Evolutionary conservation across 352 stramenopile species (phyloP).

Genomic region (Pythium insidiosum): DNA sequence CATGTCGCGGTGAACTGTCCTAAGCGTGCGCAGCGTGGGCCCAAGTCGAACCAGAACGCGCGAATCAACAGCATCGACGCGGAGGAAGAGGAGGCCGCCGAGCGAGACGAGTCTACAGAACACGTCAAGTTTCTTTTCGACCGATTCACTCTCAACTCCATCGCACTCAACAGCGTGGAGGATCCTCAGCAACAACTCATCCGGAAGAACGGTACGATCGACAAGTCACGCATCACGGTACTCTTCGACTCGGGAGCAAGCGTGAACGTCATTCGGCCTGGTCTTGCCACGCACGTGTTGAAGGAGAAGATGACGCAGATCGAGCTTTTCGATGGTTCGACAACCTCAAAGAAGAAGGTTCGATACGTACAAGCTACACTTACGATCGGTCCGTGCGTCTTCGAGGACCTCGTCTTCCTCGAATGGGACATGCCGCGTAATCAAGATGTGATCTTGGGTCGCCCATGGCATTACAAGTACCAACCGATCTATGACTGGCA

Average conservation of each 20-base stretch:
- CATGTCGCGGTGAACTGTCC: background rate
- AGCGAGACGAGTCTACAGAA: background rate
- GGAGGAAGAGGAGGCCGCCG: background rate
- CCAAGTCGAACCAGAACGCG: background rate
- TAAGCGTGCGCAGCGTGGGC: background rate
- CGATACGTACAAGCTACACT: background rate
- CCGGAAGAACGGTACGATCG: constrained; percentile 1
- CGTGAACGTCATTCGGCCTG: constrained; percentile 8
- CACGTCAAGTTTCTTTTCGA: too few species aligned
- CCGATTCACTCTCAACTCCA: too few species aligned
- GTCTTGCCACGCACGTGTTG: background rate
- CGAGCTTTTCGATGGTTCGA: constrained; percentile 1
- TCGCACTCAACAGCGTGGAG: background rate
- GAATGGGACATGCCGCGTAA: constrained; percentile 1
- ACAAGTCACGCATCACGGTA: background rate
- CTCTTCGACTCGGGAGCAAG: constrained; percentile 9
- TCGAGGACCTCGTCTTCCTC: background rate
- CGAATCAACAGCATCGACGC: background rate
- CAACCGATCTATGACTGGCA: constrained; percentile 11
- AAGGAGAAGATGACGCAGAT: background rate
- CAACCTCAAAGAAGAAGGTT: background rate
- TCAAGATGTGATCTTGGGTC: constrained; percentile 12
- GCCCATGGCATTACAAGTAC: constrained; percentile 11
- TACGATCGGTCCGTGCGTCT: background rate
- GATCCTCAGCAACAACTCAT: constrained; percentile 3